These are phyloP conservation scores for Linum tenue DNA, from an alignment of 345 rosid genomes.

Conservation along the genomic window DNA sequence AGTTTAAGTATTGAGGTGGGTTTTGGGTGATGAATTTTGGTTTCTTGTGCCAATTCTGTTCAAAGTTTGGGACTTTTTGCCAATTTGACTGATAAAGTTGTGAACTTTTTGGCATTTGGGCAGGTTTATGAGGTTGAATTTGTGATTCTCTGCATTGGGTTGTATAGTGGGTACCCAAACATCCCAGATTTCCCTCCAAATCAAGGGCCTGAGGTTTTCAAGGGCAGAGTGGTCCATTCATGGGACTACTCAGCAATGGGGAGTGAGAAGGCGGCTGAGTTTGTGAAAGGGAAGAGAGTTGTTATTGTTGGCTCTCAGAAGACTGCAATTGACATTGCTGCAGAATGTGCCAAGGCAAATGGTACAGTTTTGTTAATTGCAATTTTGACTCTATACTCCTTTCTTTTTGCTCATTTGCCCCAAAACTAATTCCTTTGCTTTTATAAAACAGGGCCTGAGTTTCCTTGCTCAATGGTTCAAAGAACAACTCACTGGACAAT, in stretches of 20 bases:
- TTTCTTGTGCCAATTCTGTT: too few relatives aligned
- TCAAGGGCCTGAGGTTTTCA: constrained; percentile 22
- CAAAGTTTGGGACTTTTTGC: too few relatives aligned
- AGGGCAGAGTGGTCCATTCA: constrained; percentile 31
- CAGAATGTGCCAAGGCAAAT: constrained; percentile 28
- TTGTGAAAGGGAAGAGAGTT: constrained; percentile 25
- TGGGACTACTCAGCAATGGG: constrained; percentile 26
- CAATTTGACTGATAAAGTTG: neutral
- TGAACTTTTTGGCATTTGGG: neutral
- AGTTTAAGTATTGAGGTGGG: constrained; percentile 14
- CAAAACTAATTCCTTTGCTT: neutral
- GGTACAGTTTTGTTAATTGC: constrained; percentile 12
- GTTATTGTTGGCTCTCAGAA: constrained; percentile 26
- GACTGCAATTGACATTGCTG: constrained; percentile 33
- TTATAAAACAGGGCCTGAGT: constrained; percentile 19
- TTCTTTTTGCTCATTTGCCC: neutral
- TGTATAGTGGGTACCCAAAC: constrained; percentile 25
- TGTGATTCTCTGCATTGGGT: constrained; percentile 28
- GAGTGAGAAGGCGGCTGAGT: constrained; percentile 11
- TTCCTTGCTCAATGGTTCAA: constrained; percentile 30
- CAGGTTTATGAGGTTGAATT: constrained; percentile 31
- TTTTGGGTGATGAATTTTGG: neutral
- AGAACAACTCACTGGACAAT: constrained; percentile 28
- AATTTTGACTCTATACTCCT: neutral
- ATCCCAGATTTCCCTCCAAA: constrained; percentile 26